A percentile compares a stretch with the other conserved stretches of the same genome.
Conservation (phyloP, 2,329 filamentous ascomycete species). For the Pseudogymnoascus verrucosus region DNA sequence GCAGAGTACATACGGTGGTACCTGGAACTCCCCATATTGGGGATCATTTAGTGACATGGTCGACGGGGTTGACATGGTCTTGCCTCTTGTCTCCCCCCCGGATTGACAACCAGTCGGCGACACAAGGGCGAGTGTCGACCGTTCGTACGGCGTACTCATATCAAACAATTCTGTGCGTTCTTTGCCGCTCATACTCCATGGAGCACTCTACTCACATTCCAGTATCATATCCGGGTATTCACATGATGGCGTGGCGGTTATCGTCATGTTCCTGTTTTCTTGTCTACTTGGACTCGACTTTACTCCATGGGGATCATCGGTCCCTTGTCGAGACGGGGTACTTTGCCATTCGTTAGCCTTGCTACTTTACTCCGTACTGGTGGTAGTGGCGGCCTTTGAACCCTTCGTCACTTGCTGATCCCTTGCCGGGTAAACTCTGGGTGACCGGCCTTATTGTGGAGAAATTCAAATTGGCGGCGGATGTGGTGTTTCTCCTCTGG, state of each 20-base stretch:
- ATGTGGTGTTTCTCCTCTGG: constrained; percentile 5
- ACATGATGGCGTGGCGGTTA: not conserved
- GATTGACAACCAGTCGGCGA: not conserved
- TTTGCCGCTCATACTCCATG: not conserved
- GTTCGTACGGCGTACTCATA: not conserved
- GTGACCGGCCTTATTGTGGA: constrained; percentile 2
- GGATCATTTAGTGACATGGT: constrained; percentile 1
- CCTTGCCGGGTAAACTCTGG: not conserved
- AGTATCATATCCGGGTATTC: not conserved
- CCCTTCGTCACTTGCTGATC: constrained; percentile 1
- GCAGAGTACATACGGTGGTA: not conserved
- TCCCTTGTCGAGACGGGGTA: not conserved
- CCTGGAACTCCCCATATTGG: not conserved
- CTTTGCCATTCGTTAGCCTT: not conserved
- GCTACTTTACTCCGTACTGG: not conserved
- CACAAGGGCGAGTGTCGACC: not conserved
- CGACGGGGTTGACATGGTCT: not conserved
- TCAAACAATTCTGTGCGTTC: not conserved
- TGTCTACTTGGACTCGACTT: not conserved
- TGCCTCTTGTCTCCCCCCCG: not conserved
- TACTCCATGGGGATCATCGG: not conserved
- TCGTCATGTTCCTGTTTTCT: not conserved
- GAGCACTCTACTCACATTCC: not conserved
- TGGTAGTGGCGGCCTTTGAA: not conserved
- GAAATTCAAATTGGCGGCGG: constrained; percentile 6